phyloP scores from a whole-genome alignment of 805 yeast genomes.

The Candida berthetii region DNA sequence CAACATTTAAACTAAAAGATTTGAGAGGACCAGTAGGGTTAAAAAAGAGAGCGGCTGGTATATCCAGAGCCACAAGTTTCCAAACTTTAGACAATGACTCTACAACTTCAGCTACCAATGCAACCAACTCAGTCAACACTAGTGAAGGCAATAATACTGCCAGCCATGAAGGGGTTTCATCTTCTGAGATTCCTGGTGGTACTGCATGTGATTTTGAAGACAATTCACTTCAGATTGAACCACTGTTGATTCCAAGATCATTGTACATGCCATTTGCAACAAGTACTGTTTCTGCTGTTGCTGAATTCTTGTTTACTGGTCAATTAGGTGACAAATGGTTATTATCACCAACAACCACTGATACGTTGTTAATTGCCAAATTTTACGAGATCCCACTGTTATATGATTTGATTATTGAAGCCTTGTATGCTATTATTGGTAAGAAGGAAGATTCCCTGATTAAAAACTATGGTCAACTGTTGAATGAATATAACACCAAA shows the following conservation, averaged over 20 bases:
- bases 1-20: slow-evolving; percentile 13
- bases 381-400: slow-evolving; percentile 64
- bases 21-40: slow-evolving; percentile 12
- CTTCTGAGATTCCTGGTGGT: no score
- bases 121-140: no score
- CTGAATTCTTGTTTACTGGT: slow-evolving; percentile 74
- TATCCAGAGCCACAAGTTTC: slow-evolving; percentile 8
- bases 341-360: slow-evolving; percentile 63
- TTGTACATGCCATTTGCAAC: slow-evolving; percentile 65
- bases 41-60: slow-evolving; percentile 11
- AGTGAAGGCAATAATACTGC: no score
- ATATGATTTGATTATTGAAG: slow-evolving; percentile 64
- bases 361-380: slow-evolving; percentile 55
- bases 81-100: slow-evolving; percentile 7
- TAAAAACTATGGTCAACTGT: slow-evolving; percentile 20
- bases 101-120: slow-evolving; percentile 10
- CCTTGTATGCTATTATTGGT: slow-evolving; percentile 63
- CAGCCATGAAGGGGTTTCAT: no score
- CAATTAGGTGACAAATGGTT: slow-evolving; percentile 74
- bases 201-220: no score
- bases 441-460: slow-evolving; percentile 49
- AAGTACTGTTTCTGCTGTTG: slow-evolving; percentile 53
- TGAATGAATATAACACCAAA: slow-evolving; percentile 17
- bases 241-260: slow-evolving; percentile 60
- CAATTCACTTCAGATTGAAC: slow-evolving; percentile 33